These are phyloP conservation scores for Perkinsus marinus DNA, from an alignment of 169 alveolate species.

Conservation along the genomic window DNA sequence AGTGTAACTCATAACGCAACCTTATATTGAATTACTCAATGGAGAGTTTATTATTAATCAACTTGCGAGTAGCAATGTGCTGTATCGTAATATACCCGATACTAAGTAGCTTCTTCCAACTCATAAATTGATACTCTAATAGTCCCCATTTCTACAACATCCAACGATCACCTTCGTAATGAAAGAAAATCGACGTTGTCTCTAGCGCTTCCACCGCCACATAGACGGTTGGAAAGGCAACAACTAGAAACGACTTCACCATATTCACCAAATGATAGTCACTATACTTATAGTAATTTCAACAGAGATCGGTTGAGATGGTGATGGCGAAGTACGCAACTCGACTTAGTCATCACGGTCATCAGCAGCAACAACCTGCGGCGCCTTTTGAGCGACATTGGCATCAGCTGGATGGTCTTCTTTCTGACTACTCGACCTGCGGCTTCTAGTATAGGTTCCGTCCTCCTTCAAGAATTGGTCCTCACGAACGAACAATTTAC, in stretches of 20 bases:
- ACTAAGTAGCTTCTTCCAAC: not conserved
- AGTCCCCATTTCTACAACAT: not conserved
- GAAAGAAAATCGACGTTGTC: not conserved
- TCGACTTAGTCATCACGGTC: not conserved
- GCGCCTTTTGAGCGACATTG: not conserved
- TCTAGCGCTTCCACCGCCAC: too few species aligned
- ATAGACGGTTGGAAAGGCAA: not conserved
- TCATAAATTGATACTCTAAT: not conserved
- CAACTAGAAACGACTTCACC: not conserved
- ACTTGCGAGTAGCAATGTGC: not conserved
- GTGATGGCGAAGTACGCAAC: not conserved
- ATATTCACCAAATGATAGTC: not conserved
- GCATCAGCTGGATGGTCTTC: not conserved
- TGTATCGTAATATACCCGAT: not conserved
- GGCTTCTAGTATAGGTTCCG: not conserved
- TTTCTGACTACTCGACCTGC: not conserved
- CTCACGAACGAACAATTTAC: not conserved
- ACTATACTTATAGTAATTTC: not conserved
- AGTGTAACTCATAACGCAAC: too few species aligned
- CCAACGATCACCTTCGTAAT: not conserved
- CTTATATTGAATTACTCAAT: not conserved
- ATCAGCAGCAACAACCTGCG: not conserved
- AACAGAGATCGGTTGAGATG: not conserved
- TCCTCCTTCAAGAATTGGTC: not conserved
- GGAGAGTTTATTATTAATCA: not conserved